A percentile compares a stretch with the other conserved stretches of the same genome.
Evolutionary conservation across 1,139 yeast genomes (phyloP).

Genomic region (Fermentozyma sake): DNA sequence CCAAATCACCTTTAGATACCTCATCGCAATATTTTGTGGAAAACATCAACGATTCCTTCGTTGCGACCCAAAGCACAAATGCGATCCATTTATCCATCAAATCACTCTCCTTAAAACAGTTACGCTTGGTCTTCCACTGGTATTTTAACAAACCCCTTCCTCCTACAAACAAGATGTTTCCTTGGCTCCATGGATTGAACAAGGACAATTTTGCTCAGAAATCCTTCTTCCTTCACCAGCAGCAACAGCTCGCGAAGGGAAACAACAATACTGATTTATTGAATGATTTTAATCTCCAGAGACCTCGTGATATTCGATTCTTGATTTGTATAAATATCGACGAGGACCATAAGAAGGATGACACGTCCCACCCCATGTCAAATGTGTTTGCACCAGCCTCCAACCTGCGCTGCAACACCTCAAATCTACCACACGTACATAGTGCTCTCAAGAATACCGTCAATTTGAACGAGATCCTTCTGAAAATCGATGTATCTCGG

Average conservation of each 20-base stretch:
- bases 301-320: constrained; percentile 28
- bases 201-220: constrained; percentile 48
- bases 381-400: background rate
- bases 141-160: constrained; percentile 59
- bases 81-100: constrained; percentile 17
- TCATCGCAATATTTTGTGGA: too few species aligned
- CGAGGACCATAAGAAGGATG: constrained; percentile 11
- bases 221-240: constrained; percentile 33
- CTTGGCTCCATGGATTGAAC: constrained; percentile 84
- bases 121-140: constrained; percentile 35
- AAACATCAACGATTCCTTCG: too few species aligned
- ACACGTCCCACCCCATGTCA: background rate
- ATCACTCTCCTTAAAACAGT: constrained; percentile 22
- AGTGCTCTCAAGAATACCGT: constrained; percentile 57
- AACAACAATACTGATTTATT: background rate
- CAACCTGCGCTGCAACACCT: too few species aligned
- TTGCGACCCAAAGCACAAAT: too few species aligned
- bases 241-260: constrained; percentile 10
- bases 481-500: constrained; percentile 39
- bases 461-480: constrained; percentile 54
- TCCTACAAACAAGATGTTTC: constrained; percentile 65
- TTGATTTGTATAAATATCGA: constrained; percentile 51
- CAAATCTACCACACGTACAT: constrained; percentile 2
- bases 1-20: constrained; percentile 31
- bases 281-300: constrained; percentile 7